Evolutionary conservation across 2,329 filamentous ascomycete genomes (phyloP).

Genomic region (Cadophora malorum): DNA sequence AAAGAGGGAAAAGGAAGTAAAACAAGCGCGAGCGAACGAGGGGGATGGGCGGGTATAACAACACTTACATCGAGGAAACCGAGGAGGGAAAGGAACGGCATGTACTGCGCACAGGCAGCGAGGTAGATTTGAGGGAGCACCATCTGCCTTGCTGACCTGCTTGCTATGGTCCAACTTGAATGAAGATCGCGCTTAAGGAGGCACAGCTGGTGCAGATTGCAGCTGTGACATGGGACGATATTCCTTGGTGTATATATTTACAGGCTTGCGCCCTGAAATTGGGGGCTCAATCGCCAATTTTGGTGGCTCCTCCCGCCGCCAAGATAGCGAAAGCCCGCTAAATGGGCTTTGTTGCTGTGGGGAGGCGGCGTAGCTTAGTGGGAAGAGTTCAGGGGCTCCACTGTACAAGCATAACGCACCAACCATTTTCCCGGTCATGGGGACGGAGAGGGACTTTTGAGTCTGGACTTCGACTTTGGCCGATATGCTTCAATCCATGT

Average conservation of each 20-base stretch:
- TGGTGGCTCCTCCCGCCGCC: slow-evolving; percentile 4
- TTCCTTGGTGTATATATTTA: slow-evolving; percentile 11
- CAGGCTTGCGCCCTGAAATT: neutral
- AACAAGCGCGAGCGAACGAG: slow-evolving; percentile 7
- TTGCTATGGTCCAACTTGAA: neutral
- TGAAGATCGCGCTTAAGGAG: slow-evolving; percentile 14
- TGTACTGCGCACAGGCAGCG: neutral
- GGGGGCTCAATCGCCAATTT: slow-evolving; percentile 11
- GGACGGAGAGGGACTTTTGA: neutral
- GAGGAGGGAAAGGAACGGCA: neutral
- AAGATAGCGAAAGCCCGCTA: neutral
- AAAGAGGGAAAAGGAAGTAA: neutral
- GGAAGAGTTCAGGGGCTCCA: neutral
- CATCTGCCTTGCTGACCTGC: neutral
- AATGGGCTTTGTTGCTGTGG: slow-evolving; percentile 1
- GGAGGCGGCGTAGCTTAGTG: slow-evolving; percentile 1
- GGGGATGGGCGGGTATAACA: neutral
- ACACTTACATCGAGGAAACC: neutral
- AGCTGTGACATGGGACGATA: slow-evolving; percentile 7
- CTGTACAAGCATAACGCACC: slow-evolving; percentile 1
- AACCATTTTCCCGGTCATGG: neutral
- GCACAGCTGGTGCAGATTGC: slow-evolving; percentile 1
- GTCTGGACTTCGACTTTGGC: neutral
- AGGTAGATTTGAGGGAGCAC: slow-evolving; percentile 1
- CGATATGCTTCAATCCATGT: neutral